These are phyloP conservation scores for Nasturtium officinale DNA, from an alignment of 345 rosid species.

Conservation along the genomic window DNA sequence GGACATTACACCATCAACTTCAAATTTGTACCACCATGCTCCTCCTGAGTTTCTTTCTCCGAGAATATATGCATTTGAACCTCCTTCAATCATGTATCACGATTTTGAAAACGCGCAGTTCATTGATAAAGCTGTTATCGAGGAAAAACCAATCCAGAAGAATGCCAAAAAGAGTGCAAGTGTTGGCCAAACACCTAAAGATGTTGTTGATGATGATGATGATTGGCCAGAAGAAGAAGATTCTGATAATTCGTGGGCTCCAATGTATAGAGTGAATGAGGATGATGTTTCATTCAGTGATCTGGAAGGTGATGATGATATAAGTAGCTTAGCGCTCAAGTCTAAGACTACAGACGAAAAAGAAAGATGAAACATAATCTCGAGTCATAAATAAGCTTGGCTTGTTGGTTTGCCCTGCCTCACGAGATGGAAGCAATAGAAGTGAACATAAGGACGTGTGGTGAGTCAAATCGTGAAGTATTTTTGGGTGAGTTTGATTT, in stretches of 20 bases:
- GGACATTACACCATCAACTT: slow-evolving; percentile 48
- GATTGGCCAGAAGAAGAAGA: slow-evolving; percentile 90
- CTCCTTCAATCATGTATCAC: slow-evolving; percentile 41
- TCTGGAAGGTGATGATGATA: slow-evolving; percentile 87
- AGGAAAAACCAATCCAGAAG: slow-evolving; percentile 54
- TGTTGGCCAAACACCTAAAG: slow-evolving; percentile 45
- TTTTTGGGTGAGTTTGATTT: slow-evolving; percentile 38
- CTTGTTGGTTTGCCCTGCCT: slow-evolving; percentile 18
- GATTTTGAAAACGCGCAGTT: slow-evolving; percentile 58
- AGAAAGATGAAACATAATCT: slow-evolving; percentile 20
- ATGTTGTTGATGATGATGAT: slow-evolving; percentile 53
- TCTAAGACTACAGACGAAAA: slow-evolving; percentile 30
- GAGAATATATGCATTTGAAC: slow-evolving; percentile 49
- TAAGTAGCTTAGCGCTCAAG: slow-evolving; percentile 46
- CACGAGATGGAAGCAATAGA: slow-evolving; percentile 23
- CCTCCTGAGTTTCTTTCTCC: slow-evolving; percentile 50
- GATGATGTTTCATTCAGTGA: slow-evolving; percentile 98
- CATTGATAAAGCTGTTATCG: slow-evolving; percentile 71
- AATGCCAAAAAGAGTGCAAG: slow-evolving; percentile 39
- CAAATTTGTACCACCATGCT: slow-evolving; percentile 35
- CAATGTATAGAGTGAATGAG: slow-evolving; percentile 61
- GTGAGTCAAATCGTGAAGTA: slow-evolving; percentile 36
- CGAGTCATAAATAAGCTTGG: neutral
- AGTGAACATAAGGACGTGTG: slow-evolving; percentile 35
- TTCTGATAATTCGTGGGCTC: slow-evolving; percentile 53